Conservation (phyloP, 2,329 filamentous ascomycete genomes). For the Fusarium begoniae region DNA sequence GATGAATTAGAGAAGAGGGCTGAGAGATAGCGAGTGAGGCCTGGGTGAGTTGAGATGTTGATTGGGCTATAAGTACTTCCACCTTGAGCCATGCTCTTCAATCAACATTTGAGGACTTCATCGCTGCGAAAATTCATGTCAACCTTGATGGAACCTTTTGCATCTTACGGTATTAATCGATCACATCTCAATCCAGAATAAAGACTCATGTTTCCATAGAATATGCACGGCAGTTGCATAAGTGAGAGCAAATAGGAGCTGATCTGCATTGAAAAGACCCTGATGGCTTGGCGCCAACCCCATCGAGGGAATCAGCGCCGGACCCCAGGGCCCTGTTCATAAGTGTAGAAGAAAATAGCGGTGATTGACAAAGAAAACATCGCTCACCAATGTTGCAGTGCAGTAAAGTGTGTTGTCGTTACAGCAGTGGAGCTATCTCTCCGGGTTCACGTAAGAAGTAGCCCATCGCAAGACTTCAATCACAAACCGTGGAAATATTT, state of each 20-base stretch:
- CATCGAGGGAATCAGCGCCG: not conserved
- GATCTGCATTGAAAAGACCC: not conserved
- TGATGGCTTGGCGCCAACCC: not conserved
- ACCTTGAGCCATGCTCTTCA: too few relatives aligned
- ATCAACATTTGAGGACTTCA: not conserved
- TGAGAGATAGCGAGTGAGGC: fast-evolving
- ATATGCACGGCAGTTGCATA: not conserved
- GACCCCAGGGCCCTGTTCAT: not conserved
- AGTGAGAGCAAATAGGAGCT: not conserved
- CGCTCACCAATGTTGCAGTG: not conserved
- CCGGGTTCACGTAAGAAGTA: not conserved
- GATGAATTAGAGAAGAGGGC: too few relatives aligned
- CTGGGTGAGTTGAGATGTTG: not conserved
- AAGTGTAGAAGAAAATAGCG: not conserved
- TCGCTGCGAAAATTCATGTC: fast-evolving
- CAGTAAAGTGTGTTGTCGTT: not conserved
- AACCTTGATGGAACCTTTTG: not conserved
- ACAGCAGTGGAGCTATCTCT: not conserved
- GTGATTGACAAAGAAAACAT: fast-evolving
- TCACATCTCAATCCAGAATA: too few relatives aligned
- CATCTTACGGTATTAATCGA: fast-evolving
- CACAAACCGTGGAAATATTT: fast-evolving
- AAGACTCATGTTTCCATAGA: not conserved
- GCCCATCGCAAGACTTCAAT: not conserved
- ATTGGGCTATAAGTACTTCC: not conserved